Conservation (phyloP, 495 filamentous ascomycete genomes). For the Bacidia gigantensis region DNA sequence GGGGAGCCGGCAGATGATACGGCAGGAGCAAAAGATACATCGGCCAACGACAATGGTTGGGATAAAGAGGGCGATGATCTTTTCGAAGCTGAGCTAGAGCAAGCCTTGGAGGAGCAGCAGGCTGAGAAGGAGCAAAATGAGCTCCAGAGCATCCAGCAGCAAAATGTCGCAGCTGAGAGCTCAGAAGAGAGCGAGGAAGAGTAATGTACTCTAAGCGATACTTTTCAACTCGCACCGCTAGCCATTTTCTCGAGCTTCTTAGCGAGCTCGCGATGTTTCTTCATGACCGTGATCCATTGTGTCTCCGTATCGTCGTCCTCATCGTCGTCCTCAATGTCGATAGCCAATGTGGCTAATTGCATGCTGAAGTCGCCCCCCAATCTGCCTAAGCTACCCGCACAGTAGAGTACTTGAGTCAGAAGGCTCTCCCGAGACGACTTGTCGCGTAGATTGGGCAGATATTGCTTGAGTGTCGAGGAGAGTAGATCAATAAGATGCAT, state of each 20-base stretch:
- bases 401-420: slow-evolving; percentile 90
- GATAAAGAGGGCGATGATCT: slow-evolving; percentile 11
- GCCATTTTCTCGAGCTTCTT: slow-evolving; percentile 75
- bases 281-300: slow-evolving; percentile 85
- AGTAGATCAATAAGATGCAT: slow-evolving; percentile 74
- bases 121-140: slow-evolving; percentile 11
- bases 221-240: slow-evolving; percentile 21
- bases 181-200: slow-evolving; percentile 20
- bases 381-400: slow-evolving; percentile 81
- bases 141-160: neutral
- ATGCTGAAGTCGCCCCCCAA: slow-evolving; percentile 88
- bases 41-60: slow-evolving; percentile 1
- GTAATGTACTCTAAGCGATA: neutral
- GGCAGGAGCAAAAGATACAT: slow-evolving; percentile 6
- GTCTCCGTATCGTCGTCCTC: slow-evolving; percentile 3
- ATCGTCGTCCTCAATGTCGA: slow-evolving; percentile 23
- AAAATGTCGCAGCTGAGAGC: slow-evolving; percentile 11
- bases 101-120: slow-evolving; percentile 16
- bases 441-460: slow-evolving; percentile 75
- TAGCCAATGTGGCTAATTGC: slow-evolving; percentile 57
- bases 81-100: slow-evolving; percentile 16
- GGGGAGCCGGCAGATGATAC: slow-evolving; percentile 2
- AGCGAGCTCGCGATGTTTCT: slow-evolving; percentile 76
- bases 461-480: slow-evolving; percentile 59
- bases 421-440: slow-evolving; percentile 67